Evolutionary conservation across 371 early-diverging fungal genomes (phyloP).

Genomic region (Coemansia sp.): DNA sequence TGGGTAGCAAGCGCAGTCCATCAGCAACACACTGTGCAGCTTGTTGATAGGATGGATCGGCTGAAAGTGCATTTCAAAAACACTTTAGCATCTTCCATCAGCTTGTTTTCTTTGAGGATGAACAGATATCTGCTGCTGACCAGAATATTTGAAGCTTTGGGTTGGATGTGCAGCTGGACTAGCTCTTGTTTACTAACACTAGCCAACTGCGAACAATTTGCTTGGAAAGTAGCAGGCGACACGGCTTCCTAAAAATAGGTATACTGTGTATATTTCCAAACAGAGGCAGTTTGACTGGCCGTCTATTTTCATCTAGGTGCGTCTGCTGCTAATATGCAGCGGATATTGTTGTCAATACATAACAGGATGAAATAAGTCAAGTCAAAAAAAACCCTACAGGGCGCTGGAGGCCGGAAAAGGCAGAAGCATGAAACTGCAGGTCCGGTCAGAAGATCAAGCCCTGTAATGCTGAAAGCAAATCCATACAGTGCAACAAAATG

Average conservation of each 20-base stretch:
- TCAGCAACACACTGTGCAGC: background rate
- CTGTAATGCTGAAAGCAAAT: background rate
- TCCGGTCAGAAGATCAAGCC: background rate
- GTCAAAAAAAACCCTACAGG: background rate
- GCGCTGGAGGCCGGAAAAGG: background rate
- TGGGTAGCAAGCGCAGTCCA: background rate
- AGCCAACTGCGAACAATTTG: background rate
- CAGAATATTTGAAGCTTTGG: too few species aligned
- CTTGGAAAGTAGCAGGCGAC: background rate
- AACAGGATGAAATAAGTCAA: background rate
- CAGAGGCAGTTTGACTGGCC: background rate
- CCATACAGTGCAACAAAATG: background rate
- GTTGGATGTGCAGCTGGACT: background rate
- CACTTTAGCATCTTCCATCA: too few species aligned
- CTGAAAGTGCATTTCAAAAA: background rate
- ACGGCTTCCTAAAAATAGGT: slow-evolving; percentile 9
- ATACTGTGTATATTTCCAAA: background rate
- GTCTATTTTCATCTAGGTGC: slow-evolving; percentile 13
- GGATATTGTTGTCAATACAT: background rate
- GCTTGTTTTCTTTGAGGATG: background rate
- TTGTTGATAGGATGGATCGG: background rate
- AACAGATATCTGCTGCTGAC: background rate
- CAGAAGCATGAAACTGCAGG: background rate
- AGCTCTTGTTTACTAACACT: background rate
- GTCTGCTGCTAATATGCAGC: background rate